A percentile compares a stretch with the other conserved stretches of the same genome.
phyloP scores from a whole-genome alignment of 169 alveolate species.

The Theileria equi region DNA sequence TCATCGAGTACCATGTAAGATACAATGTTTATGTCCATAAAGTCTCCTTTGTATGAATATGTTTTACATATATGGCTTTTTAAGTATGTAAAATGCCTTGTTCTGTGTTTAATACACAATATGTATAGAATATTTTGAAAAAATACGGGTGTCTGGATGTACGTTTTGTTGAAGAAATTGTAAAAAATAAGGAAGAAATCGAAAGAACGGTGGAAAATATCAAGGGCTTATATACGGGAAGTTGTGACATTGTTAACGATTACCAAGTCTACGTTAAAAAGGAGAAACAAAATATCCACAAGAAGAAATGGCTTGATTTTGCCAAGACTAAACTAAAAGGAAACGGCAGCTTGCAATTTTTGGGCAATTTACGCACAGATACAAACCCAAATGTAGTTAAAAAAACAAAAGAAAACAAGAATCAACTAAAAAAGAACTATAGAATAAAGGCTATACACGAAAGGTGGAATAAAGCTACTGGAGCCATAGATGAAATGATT shows the following conservation, averaged over 20 bases:
- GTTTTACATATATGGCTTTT: neutral
- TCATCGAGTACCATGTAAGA: conserved; percentile 8
- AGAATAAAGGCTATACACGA: conserved; percentile 12
- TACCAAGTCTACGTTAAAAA: conserved; percentile 38
- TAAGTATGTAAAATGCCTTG: neutral
- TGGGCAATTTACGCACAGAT: neutral
- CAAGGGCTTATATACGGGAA: neutral
- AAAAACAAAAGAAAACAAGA: neutral
- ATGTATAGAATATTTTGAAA: conserved; percentile 1
- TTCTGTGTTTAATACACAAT: no score
- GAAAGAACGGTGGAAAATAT: conserved; percentile 1
- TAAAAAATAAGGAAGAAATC: conserved; percentile 10
- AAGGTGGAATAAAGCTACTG: conserved; percentile 32
- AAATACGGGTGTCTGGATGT: conserved; percentile 1
- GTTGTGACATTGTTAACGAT: conserved; percentile 12
- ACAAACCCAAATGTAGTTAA: neutral
- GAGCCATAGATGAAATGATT: neutral
- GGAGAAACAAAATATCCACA: conserved; percentile 13
- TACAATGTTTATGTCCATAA: neutral
- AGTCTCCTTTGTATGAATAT: neutral
- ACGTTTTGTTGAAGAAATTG: neutral
- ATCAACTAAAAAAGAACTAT: neutral
- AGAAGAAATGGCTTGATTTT: neutral
- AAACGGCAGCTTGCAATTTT: neutral
- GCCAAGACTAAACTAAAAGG: neutral